phyloP scores from a whole-genome alignment of 805 yeast species.

The Gaillardinia entomophila region DNA sequence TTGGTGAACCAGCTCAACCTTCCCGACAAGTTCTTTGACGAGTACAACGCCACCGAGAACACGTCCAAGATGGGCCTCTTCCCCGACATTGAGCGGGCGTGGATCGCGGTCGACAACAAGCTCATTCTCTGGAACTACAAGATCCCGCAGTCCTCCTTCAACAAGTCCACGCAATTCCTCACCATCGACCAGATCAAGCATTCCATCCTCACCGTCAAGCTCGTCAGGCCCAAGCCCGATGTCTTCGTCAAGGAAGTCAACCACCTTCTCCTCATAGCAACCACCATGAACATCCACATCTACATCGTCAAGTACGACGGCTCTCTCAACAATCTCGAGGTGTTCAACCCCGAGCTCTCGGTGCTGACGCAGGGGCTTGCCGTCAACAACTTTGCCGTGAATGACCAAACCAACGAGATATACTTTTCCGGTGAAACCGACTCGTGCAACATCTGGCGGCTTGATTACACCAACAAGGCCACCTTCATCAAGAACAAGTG shows the following conservation, averaged over 20 bases:
- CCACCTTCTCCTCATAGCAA: conserved; percentile 68
- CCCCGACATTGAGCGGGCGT: conserved; percentile 72
- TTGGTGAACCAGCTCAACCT: conserved; percentile 61
- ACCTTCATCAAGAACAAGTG: conserved; percentile 85
- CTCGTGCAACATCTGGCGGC: conserved; percentile 79
- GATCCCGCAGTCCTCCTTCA: conserved; percentile 44
- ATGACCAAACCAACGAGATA: conserved; percentile 66
- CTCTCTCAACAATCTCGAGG: conserved; percentile 45
- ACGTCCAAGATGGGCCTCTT: conserved; percentile 78
- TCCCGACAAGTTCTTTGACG: conserved; percentile 77
- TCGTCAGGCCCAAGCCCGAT: conserved; percentile 77
- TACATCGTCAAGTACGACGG: conserved; percentile 59
- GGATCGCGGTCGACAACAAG: conserved; percentile 81
- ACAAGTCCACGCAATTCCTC: conserved; percentile 50
- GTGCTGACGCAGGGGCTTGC: conserved; percentile 76
- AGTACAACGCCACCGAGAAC: conserved; percentile 60
- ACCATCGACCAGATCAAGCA: conserved; percentile 79
- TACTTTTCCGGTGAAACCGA: conserved; percentile 80
- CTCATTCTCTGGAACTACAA: conserved; percentile 81
- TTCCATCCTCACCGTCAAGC: conserved; percentile 66
- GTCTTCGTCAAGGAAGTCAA: conserved; percentile 77
- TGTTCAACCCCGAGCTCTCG: conserved; percentile 77
- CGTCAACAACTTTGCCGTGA: conserved; percentile 55
- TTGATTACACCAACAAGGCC: conserved; percentile 75
- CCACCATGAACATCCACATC: conserved; percentile 72